phyloP scores from a whole-genome alignment of 2,329 filamentous ascomycete species.

The Cladosporium oxysporum region DNA sequence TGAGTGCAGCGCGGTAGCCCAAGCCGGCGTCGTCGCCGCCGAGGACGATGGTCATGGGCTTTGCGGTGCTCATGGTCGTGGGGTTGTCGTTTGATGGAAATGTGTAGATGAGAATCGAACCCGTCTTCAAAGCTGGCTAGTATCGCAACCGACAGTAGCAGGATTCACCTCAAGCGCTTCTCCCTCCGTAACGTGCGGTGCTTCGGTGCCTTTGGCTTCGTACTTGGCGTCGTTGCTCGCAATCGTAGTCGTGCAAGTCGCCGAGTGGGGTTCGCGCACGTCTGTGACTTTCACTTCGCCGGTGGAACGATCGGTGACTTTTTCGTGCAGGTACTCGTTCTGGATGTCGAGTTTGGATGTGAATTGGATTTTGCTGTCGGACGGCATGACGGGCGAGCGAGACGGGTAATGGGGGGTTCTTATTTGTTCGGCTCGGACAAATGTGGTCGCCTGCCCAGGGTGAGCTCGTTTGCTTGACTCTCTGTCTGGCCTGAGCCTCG shows the following conservation, averaged over 20 bases:
- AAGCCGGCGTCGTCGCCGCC: conserved; percentile 73
- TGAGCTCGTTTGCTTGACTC: background rate
- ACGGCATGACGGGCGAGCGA: conserved; percentile 5
- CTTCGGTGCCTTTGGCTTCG: conserved; percentile 34
- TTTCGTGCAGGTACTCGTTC: conserved; percentile 41
- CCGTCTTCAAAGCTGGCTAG: conserved; percentile 36
- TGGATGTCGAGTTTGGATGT: conserved; percentile 44
- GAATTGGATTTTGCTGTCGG: conserved; percentile 35
- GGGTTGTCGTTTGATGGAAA: background rate
- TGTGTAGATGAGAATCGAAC: background rate
- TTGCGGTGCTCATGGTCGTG: conserved; percentile 27
- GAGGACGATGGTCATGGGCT: conserved; percentile 56
- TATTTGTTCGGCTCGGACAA: conserved; percentile 7
- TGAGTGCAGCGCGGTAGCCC: conserved; percentile 76
- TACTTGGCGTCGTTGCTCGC: conserved; percentile 41
- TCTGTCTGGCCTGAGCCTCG: background rate
- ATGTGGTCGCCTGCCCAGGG: conserved; percentile 7
- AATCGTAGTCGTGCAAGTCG: conserved; percentile 37
- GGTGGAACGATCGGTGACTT: conserved; percentile 40
- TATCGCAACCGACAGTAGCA: conserved; percentile 33
- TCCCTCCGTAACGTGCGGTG: conserved; percentile 25
- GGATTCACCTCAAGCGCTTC: conserved; percentile 23
- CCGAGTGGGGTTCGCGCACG: conserved; percentile 37
- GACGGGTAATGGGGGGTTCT: background rate
- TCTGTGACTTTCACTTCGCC: conserved; percentile 40